phyloP scores from a whole-genome alignment of 495 filamentous ascomycete species.

The Penicillium salamii region DNA sequence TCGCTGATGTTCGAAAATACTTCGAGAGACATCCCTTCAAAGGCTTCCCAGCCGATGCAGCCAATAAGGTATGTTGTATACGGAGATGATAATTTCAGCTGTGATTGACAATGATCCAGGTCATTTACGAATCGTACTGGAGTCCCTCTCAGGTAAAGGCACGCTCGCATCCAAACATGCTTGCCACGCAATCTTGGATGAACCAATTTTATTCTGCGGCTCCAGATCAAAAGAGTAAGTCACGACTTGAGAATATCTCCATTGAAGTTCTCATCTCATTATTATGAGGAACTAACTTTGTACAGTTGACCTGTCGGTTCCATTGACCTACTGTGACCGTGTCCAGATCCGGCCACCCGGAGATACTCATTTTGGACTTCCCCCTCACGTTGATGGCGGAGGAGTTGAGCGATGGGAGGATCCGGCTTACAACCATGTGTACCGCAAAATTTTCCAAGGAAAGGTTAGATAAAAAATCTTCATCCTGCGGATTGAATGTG shows the following conservation, averaged over 20 bases:
- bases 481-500: too few species aligned
- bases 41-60: slow-evolving; percentile 41
- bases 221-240: slow-evolving; percentile 22
- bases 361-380: slow-evolving; percentile 67
- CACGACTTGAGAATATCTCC: too few species aligned
- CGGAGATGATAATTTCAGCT: background rate
- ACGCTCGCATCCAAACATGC: slow-evolving; percentile 60
- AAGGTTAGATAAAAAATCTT: slow-evolving; percentile 4
- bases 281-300: too few species aligned
- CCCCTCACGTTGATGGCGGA: slow-evolving; percentile 73
- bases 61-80: slow-evolving; percentile 14
- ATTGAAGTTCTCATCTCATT: too few species aligned
- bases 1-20: slow-evolving; percentile 48
- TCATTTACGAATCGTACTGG: slow-evolving; percentile 81
- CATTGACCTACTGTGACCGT: slow-evolving; percentile 69
- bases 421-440: slow-evolving; percentile 65
- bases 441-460: slow-evolving; percentile 62
- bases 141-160: slow-evolving; percentile 64
- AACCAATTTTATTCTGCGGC: slow-evolving; percentile 60
- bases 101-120: slow-evolving; percentile 49
- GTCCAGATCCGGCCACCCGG: slow-evolving; percentile 58
- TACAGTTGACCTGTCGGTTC: slow-evolving; percentile 24
- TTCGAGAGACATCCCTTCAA: background rate
- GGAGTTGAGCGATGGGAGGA: slow-evolving; percentile 74
- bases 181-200: slow-evolving; percentile 62